Evolutionary conservation across 306 rosid species (phyloP), one percentile per base, ranked within the genome.

Genomic region (Fragaria iinumae): DNA sequence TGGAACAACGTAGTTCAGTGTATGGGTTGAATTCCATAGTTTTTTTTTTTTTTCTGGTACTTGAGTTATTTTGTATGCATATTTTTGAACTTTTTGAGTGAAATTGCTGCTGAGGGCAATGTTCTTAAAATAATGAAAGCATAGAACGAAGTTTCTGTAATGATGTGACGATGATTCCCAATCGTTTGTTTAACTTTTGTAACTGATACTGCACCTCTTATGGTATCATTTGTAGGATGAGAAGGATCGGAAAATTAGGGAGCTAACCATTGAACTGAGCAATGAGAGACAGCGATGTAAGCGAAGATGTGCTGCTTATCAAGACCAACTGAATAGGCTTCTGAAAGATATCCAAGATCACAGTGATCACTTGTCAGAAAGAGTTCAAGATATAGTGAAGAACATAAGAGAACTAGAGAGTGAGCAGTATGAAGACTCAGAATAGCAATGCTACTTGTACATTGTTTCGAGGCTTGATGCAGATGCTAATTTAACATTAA

Each of bases 231-330:
- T 38, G 72, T 72, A 78, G 82, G 77, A 71, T 71, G 82, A 78
- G 65, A 78, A 78, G 72, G 77, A 78, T 50, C 52, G 62, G 52
- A 78, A 59, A 64, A 78, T 78, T n/a, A 57, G 73, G 48, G 82
- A 78, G 55, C 73, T 79, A 12, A 64, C 82, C 2, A 48, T 64
- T 27, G 82, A 73, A 44, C 69, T 65, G 11, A 43, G 68, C 60
- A 66, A 53, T 13, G 74, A 79, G 71, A 79, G 82, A 55, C 82
- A 73, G n/a, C 56, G 43, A 20, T 73, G 82, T 20, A 79, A 44
- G n/a, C 73, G 67, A 10, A 49, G 34, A 25, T 72, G 76, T 53
- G 71, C 75, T 1, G 62, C 78, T 3, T 71, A 71, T 67, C 63
- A 49, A 13, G 69, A 44, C 20, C 76, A 71, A 48, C 8, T 71